Evolutionary conservation across 768 basidiomycete genomes (phyloP).

Genomic region (Pleurotus pulmonarius): DNA sequence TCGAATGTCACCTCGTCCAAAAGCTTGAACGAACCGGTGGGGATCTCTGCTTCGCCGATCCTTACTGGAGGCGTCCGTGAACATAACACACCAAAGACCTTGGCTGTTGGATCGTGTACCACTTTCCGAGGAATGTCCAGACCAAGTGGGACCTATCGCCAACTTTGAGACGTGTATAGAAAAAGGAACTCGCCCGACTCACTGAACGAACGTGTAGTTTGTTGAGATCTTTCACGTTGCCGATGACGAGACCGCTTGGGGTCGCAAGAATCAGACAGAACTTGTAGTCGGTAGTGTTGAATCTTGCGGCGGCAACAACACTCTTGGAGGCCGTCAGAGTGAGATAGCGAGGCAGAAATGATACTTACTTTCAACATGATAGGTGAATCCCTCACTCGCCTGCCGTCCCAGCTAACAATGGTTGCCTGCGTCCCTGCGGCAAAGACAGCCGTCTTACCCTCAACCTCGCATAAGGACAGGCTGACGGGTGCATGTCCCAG

Average conservation of each 20-base stretch:
- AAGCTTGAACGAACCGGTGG: constrained; percentile 58
- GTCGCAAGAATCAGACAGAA: constrained; percentile 60
- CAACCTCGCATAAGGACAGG: constrained; percentile 52
- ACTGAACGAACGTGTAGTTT: constrained; percentile 83
- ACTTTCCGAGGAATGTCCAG: constrained; percentile 69
- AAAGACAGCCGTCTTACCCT: constrained; percentile 55
- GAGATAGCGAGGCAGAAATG: neutral
- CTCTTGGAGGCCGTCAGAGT: constrained; percentile 29
- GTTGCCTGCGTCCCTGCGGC: constrained; percentile 70
- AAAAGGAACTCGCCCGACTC: constrained; percentile 15
- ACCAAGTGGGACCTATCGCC: constrained; percentile 62
- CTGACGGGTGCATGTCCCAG: constrained; percentile 67
- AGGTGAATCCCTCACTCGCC: constrained; percentile 62
- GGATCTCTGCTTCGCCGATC: constrained; percentile 43
- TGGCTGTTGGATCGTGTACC: constrained; percentile 48
- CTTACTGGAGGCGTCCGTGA: constrained; percentile 49
- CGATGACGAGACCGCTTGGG: constrained; percentile 54
- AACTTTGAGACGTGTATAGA: neutral
- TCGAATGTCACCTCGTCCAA: constrained; percentile 63
- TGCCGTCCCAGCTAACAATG: constrained; percentile 65
- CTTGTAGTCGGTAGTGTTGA: constrained; percentile 46
- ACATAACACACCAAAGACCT: constrained; percentile 66
- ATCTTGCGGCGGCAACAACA: constrained; percentile 43
- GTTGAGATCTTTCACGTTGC: constrained; percentile 61
- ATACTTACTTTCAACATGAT: constrained; percentile 60